Evolutionary conservation across 345 rosid species (phyloP), one percentile per base, ranked within the genome.

Genomic region (Acer yangbiense): DNA sequence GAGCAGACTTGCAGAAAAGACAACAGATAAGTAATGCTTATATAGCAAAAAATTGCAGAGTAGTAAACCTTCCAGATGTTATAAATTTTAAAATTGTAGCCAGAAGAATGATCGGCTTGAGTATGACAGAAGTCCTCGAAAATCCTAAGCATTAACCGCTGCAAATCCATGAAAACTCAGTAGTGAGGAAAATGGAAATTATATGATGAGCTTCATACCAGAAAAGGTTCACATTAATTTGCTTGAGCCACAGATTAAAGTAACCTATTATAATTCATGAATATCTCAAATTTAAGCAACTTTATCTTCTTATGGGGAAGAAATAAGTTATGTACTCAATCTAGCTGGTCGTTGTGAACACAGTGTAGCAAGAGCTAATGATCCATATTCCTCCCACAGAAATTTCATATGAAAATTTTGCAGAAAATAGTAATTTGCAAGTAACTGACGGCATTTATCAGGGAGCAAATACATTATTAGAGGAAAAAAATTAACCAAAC

Each of bases 121-220:
- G 57, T 52, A 64, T 65, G 65, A 72, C 69, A 60, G 69, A 39
- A 29, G 57, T 77, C 82, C 82, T 84, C 85, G 62, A 81, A 81
- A 63, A 90, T 77, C 87, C 75, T 82, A 71, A 78, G 85, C 86
- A 96, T 83, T 82, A 96, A 82, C 74, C 88, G 85, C 99, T 96
- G 90, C 80, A 85, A 82, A 78, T 80, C 73, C 76, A 43, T 23
- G 71, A 46, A 63, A 77, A 76, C 46, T 64, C 27, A 68, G 69
- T 9, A 41, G 77, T 55, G 66, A 71, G 68, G 48, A 12, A 61
- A 29, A 64, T 27, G 27, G 13, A 55, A 63, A 76, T 2, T 16
- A 72, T 43, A 75, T 70, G 43, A 41, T 3, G 35, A 9, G 6
- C 46, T 61, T 43, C 14, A 54, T 60, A 20, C 23, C 17, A 12